phyloP scores from a whole-genome alignment of 768 basidiomycete species.

The Boletus eberwhitei region DNA sequence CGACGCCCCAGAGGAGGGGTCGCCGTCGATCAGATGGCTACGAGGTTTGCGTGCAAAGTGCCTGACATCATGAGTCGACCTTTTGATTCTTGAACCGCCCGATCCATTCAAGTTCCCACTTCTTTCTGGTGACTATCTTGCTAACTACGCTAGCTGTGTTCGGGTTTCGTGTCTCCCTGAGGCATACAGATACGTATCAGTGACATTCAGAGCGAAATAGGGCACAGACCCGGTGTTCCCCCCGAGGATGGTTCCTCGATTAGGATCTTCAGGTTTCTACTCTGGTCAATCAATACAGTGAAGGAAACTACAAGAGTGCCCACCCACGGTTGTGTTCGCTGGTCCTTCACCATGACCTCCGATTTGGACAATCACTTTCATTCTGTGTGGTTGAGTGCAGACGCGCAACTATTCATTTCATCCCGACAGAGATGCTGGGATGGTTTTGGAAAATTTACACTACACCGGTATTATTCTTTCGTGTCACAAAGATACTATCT shows the following conservation, averaged over 20 bases:
- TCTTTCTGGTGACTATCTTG: neutral
- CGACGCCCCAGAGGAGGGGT: no score
- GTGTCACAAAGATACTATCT: neutral
- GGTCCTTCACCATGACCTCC: neutral
- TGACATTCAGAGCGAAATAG: neutral
- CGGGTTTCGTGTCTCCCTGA: neutral
- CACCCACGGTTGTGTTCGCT: no score
- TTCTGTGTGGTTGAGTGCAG: neutral
- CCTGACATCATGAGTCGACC: no score
- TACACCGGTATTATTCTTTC: neutral
- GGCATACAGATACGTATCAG: neutral
- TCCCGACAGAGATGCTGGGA: neutral
- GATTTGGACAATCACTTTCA: neutral
- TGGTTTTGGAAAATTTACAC: neutral
- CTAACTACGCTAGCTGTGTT: neutral
- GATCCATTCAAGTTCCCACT: no score
- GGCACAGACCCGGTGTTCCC: no score
- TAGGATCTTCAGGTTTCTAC: no score
- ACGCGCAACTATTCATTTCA: neutral
- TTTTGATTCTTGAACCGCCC: no score
- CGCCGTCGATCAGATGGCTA: no score
- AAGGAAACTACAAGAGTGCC: neutral
- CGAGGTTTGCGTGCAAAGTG: no score
- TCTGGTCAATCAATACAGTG: no score
- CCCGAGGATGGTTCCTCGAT: no score